Base-by-base conservation (phyloP, 1,284 basidiomycete species). In the Boletus mariae region DNA sequence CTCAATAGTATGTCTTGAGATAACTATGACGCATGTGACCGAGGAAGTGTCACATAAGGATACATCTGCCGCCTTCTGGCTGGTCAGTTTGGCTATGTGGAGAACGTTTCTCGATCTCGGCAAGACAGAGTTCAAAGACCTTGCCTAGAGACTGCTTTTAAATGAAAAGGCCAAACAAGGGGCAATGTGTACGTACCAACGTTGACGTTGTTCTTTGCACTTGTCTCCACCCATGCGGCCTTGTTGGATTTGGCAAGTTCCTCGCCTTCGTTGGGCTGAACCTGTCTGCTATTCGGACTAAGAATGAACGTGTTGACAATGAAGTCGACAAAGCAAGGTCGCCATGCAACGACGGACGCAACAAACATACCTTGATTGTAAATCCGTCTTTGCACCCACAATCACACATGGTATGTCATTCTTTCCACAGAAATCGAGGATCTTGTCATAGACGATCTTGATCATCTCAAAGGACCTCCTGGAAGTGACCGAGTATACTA, bases 391-490 rank as follows among this genome's bases (percentile, higher is more conserved):
- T 64, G 97, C 91, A 13, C 95, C 96, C 25, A 98, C 96, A 59
- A 99, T 86, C 43, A 99, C 94, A 72, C 95, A 95, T 12, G 97
- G 95, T 42, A 98, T 90, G 59, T 86, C 84, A 56, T 87, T 85
- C 50, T 93, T 81, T 47, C 95, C 96, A 50, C 90, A 93, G 69
- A 93, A 98, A 73, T 95, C 89, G 65, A 95, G 78, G 64, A 99
- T 98, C 83, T 99, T 99, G 79, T 99, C 95, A 69, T 98, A 87
- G 38, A 99, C 85, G 64, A 94, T 90, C 70, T 91, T 85, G 59
- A 98, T 83, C 92, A 98, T 98, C 62, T 99, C 92, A 75, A 98
- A 99, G 26, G 92, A 94, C 65, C 88, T 87, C 59, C 89, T 80
- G 29, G 92, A 94, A 9, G 92, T 85, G 71, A 99, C 94, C 9